A percentile compares a stretch with the other conserved stretches of the same genome.
Conservation (phyloP, 257 asterid species). For the Jacaranda copaia region DNA sequence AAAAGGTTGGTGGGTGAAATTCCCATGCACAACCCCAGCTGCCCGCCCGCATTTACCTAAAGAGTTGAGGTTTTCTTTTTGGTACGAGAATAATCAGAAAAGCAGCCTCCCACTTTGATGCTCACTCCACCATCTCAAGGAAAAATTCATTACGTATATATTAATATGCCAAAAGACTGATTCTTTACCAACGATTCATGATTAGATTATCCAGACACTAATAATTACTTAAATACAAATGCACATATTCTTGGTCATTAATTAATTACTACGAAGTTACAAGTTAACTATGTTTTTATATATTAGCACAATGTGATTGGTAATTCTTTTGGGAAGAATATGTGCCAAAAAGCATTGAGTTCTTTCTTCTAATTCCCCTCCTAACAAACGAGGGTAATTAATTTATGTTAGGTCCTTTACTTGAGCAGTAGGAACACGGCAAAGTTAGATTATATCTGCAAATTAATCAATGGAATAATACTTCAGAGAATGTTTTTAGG, state of each 20-base stretch:
- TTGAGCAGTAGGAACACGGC: slow-evolving; percentile 28
- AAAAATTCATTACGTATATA: not conserved
- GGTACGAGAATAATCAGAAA: slow-evolving; percentile 35
- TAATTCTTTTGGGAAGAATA: slow-evolving; percentile 36
- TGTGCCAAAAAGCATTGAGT: slow-evolving; percentile 35
- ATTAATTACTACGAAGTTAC: not conserved
- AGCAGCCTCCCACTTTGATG: slow-evolving; percentile 21
- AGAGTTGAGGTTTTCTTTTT: slow-evolving; percentile 27
- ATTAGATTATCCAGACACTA: slow-evolving; percentile 13
- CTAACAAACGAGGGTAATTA: slow-evolving; percentile 14
- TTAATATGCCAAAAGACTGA: slow-evolving; percentile 17
- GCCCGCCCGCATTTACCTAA: slow-evolving; percentile 18
- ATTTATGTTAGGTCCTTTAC: slow-evolving; percentile 25
- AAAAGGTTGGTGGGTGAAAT: slow-evolving; percentile 38
- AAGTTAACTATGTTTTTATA: not conserved
- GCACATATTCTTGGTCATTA: slow-evolving; percentile 11
- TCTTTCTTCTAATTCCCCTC: slow-evolving; percentile 18
- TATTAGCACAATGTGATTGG: not conserved
- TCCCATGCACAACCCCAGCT: slow-evolving; percentile 29
- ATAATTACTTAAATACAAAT: not conserved
- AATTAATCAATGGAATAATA: slow-evolving; percentile 29
- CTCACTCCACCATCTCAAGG: slow-evolving; percentile 25
- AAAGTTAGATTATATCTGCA: not conserved
- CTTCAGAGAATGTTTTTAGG: slow-evolving; percentile 16
- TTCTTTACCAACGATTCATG: slow-evolving; percentile 27